Percentiles rank a stretch among this genome's conserved stretches.
Conservation (phyloP, 345 rosid genomes). For the Eucalyptus caleyi region DNA sequence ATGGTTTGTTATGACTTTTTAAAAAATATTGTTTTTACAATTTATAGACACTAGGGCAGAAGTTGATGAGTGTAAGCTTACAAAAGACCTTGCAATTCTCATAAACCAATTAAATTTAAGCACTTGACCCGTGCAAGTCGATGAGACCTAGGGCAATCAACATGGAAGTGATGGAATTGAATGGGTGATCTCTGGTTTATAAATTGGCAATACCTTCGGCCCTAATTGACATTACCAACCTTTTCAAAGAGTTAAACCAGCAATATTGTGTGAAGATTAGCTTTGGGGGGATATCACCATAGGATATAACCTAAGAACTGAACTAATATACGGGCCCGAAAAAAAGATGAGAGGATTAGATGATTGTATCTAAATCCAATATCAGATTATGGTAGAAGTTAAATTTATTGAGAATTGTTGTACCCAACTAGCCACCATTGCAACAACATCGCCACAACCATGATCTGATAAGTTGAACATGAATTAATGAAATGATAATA, state of each 20-base stretch:
- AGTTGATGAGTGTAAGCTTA: not conserved
- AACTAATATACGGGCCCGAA: rapidly evolving
- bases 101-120: not conserved
- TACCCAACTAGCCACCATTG: rapidly evolving
- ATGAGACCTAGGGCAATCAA: not conserved
- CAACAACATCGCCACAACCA: rapidly evolving
- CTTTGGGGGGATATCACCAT: too few species aligned
- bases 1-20: not conserved
- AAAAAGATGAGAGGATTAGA: too few species aligned
- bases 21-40: too few species aligned
- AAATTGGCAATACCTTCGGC: too few species aligned
- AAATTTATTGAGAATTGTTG: too few species aligned
- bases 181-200: too few species aligned
- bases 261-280: not conserved
- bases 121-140: rapidly evolving
- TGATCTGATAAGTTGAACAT: too few species aligned
- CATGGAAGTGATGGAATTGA: not conserved
- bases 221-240: not conserved
- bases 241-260: too few species aligned
- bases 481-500: too few species aligned
- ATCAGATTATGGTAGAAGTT: too few species aligned
- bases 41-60: rapidly evolving
- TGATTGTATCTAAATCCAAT: too few species aligned
- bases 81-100: not conserved
- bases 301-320: too few species aligned